Conservation (phyloP, 2,329 filamentous ascomycete genomes). For the Chaetomium sp. region DNA sequence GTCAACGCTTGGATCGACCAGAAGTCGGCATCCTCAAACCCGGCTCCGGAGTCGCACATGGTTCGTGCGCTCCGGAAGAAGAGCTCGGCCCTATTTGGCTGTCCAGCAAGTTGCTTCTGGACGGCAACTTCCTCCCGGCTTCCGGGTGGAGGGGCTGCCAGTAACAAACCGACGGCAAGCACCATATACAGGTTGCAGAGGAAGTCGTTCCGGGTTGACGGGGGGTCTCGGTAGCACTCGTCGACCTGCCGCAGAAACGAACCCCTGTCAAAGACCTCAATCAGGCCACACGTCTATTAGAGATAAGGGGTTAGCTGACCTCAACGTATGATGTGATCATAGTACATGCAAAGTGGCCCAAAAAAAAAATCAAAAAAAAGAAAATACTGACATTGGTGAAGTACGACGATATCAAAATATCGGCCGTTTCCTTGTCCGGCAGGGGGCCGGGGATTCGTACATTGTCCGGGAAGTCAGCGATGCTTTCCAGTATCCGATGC, state of each 20-base stretch:
- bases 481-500: conserved; percentile 51
- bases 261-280: conserved; percentile 52
- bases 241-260: conserved; percentile 45
- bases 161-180: conserved; percentile 55
- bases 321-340: neutral
- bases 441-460: conserved; percentile 46
- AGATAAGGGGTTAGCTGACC: conserved; percentile 9
- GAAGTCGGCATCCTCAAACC: conserved; percentile 57
- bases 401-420: conserved; percentile 51
- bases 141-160: conserved; percentile 46
- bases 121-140: conserved; percentile 46
- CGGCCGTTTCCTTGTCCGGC: conserved; percentile 48
- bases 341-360: no score
- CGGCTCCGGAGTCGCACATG: conserved; percentile 38
- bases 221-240: conserved; percentile 48
- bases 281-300: conserved; percentile 49
- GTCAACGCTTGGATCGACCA: conserved; percentile 59
- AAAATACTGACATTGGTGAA: conserved; percentile 48
- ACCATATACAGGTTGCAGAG: conserved; percentile 56
- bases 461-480: conserved; percentile 40
- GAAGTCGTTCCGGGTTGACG: conserved; percentile 42
- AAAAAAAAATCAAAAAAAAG: no score
- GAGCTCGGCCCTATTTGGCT: conserved; percentile 50
- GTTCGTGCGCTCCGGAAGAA: conserved; percentile 56
- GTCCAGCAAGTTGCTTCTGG: conserved; percentile 41